A percentile compares a stretch with the other conserved stretches of the same genome.
Conservation (phyloP, 768 basidiomycete genomes). For the Amanita inopinata region DNA sequence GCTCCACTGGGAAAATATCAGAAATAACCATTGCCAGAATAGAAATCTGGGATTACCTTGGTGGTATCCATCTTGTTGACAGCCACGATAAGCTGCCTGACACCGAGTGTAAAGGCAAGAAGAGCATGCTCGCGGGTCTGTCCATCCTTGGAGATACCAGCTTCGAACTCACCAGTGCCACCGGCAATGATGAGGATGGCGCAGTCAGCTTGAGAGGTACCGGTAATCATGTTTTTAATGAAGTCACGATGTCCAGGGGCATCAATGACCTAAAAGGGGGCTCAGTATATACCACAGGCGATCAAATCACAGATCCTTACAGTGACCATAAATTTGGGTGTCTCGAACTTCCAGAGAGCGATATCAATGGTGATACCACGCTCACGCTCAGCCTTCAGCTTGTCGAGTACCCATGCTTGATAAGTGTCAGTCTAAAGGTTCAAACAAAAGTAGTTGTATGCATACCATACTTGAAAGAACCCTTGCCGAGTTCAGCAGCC, state of each 20-base stretch:
- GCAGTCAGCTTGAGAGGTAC: conserved; percentile 99
- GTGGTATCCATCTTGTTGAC: conserved; percentile 99
- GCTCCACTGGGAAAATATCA: conserved; percentile 63
- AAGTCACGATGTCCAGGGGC: conserved; percentile 99
- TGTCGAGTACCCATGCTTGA: conserved; percentile 98
- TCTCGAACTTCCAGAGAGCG: conserved; percentile 99
- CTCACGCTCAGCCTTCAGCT: conserved; percentile 99
- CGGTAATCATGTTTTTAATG: conserved; percentile 99
- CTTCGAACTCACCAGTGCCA: conserved; percentile 99
- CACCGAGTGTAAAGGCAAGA: conserved; percentile 99
- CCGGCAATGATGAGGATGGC: conserved; percentile 99
- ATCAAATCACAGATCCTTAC: conserved; percentile 44
- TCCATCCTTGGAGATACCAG: conserved; percentile 99
- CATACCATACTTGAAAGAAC: conserved; percentile 95
- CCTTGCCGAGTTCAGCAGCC: conserved; percentile 99
- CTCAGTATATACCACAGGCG: conserved; percentile 12
- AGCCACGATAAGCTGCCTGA: conserved; percentile 98
- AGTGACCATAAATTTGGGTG: conserved; percentile 90
- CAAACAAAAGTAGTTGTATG: conserved; percentile 12
- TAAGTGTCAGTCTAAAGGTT: conserved; percentile 19
- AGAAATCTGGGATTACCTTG: conserved; percentile 43
- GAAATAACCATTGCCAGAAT: background rate
- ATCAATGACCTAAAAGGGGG: conserved; percentile 75
- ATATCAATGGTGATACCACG: conserved; percentile 99
- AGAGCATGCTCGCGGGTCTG: conserved; percentile 99